Evolutionary conservation across 2,329 filamentous ascomycete species (phyloP).

Genomic region (Ceratocystis harringtonii): DNA sequence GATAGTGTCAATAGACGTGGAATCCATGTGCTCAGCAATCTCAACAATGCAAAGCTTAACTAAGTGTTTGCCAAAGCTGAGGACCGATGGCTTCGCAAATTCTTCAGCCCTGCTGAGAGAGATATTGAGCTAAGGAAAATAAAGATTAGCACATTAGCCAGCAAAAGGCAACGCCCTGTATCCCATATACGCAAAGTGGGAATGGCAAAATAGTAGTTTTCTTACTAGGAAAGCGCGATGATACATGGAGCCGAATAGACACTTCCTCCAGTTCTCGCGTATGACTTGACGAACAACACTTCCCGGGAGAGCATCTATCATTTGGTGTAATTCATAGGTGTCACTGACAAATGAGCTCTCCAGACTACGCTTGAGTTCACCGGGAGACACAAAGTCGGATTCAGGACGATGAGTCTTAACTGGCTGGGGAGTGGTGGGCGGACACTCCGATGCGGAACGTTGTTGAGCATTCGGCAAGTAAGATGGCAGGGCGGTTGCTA

Average conservation of each 20-base stretch:
- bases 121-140: background rate
- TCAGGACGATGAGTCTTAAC: background rate
- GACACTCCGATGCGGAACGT: background rate
- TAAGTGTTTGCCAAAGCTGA: conserved; percentile 33
- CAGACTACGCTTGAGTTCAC: background rate
- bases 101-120: conserved; percentile 21
- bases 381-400: background rate
- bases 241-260: conserved; percentile 30
- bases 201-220: too few relatives aligned
- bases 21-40: conserved; percentile 24
- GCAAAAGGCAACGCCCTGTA: too few relatives aligned
- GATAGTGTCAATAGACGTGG: conserved; percentile 29
- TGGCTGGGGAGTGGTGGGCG: background rate
- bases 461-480: too few relatives aligned
- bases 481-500: too few relatives aligned
- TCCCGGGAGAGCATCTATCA: conserved; percentile 27
- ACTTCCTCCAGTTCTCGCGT: conserved; percentile 33
- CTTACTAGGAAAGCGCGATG: conserved; percentile 34
- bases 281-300: conserved; percentile 30
- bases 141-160: background rate
- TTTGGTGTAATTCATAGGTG: conserved; percentile 1
- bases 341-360: background rate
- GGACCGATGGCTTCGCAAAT: conserved; percentile 28
- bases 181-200: too few relatives aligned
- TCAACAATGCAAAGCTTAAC: conserved; percentile 28